Percentiles rank a stretch among this genome's conserved stretches.
Conservation (phyloP, 192 early-diverging fungal species). For the Coemansia sp. region DNA sequence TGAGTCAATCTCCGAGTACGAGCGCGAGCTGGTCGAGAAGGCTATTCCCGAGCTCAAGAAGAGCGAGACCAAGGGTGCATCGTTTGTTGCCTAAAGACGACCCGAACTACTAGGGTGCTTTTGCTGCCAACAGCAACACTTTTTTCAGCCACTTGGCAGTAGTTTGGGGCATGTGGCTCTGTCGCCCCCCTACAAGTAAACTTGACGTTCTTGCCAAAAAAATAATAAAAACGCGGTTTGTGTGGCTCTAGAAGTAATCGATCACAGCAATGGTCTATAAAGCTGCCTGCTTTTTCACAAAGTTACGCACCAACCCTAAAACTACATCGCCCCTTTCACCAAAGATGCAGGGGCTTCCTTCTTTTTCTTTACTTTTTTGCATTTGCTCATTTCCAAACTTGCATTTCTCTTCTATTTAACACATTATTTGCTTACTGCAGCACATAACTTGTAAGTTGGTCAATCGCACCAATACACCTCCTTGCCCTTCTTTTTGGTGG, state of each 20-base stretch:
- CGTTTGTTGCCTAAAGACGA: conserved; percentile 37
- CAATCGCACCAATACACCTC: neutral
- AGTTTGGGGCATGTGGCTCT: neutral
- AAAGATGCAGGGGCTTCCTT: neutral
- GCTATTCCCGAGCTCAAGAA: conserved; percentile 88
- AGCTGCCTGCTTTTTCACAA: neutral
- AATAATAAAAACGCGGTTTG: neutral
- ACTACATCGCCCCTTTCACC: too few species aligned
- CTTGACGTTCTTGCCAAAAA: neutral
- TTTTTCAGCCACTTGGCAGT: neutral
- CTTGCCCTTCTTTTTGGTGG: neutral
- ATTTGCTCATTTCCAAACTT: neutral
- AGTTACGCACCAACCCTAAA: too few species aligned
- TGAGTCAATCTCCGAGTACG: conserved; percentile 68
- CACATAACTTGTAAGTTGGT: neutral
- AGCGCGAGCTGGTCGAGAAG: conserved; percentile 78
- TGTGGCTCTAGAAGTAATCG: neutral
- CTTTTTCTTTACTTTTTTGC: neutral
- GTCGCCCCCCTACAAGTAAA: neutral
- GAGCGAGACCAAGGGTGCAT: conserved; percentile 87
- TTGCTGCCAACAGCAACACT: neutral
- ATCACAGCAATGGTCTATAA: neutral
- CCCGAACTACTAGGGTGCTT: neutral
- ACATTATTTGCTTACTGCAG: neutral
- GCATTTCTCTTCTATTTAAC: neutral